A percentile compares a stretch with the other conserved stretches of the same genome.
phyloP scores from a whole-genome alignment of 192 early-diverging fungal genomes.

The Phycomyces blakesleeanus region DNA sequence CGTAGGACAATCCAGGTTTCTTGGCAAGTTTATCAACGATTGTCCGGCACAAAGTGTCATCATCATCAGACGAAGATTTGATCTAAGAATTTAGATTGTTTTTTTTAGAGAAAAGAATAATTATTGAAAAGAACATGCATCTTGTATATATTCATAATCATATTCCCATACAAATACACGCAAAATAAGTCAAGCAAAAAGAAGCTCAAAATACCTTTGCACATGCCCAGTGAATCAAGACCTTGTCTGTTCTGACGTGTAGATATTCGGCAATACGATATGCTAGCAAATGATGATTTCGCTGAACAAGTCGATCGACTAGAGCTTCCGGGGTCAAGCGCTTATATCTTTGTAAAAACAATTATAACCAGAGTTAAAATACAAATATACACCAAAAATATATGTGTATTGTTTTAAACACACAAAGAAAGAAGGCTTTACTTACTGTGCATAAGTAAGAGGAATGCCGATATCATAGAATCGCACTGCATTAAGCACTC shows the following conservation, averaged over 20 bases:
- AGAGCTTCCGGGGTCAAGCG: slow-evolving; percentile 78
- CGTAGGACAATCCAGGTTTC: slow-evolving; percentile 75
- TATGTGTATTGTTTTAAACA: too few species aligned
- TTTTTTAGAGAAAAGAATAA: slow-evolving; percentile 14
- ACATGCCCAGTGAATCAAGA: slow-evolving; percentile 96
- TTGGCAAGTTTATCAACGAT: slow-evolving; percentile 78
- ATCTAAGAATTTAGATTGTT: too few species aligned
- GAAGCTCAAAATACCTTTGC: slow-evolving; percentile 65
- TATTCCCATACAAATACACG: too few species aligned
- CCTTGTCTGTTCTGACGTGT: slow-evolving; percentile 70
- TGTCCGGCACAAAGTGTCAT: slow-evolving; percentile 76
- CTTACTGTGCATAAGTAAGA: slow-evolving; percentile 80
- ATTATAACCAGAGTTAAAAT: background rate
- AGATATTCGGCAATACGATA: slow-evolving; percentile 81
- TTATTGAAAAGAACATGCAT: too few species aligned
- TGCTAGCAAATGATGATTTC: slow-evolving; percentile 84
- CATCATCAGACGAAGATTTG: slow-evolving; percentile 77
- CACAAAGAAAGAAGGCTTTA: too few species aligned
- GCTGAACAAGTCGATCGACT: slow-evolving; percentile 77
- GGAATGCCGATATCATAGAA: slow-evolving; percentile 87
- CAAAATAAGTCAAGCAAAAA: too few species aligned
- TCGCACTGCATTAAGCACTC: slow-evolving; percentile 88
- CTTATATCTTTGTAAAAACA: slow-evolving; percentile 52
- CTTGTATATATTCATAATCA: too few species aligned
- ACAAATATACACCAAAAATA: too few species aligned